phyloP scores from a whole-genome alignment of 2,329 filamentous ascomycete species.

The Microsporum ferrugineum region DNA sequence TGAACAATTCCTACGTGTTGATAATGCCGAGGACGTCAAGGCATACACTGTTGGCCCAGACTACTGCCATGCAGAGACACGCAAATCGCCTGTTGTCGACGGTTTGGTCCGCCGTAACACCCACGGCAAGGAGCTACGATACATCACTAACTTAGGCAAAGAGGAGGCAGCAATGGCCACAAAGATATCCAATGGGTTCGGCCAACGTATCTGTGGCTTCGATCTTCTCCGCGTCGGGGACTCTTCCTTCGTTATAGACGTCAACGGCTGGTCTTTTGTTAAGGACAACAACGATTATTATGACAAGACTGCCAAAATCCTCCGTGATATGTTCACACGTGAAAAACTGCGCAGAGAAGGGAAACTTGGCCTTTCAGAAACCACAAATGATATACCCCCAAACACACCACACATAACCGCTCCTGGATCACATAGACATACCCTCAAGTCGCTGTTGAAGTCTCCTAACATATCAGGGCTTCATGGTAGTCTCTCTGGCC shows the following conservation, averaged over 20 bases:
- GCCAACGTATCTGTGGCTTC: conserved; percentile 90
- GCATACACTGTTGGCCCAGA: conserved; percentile 89
- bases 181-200: conserved; percentile 83
- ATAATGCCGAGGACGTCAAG: conserved; percentile 97
- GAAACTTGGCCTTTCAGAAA: conserved; percentile 24
- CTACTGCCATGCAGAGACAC: conserved; percentile 92
- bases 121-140: conserved; percentile 91
- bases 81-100: conserved; percentile 94
- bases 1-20: conserved; percentile 91
- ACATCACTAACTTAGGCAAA: conserved; percentile 71
- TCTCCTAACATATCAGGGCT: conserved; percentile 54
- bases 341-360: conserved; percentile 47
- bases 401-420: conserved; percentile 27
- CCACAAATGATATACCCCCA: conserved; percentile 25
- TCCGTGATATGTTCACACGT: conserved; percentile 76
- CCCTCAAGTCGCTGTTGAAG: conserved; percentile 50
- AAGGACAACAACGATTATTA: conserved; percentile 99
- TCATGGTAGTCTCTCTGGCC: conserved; percentile 23
- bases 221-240: conserved; percentile 79
- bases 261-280: conserved; percentile 99
- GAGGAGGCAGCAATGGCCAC: conserved; percentile 78
- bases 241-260: conserved; percentile 94
- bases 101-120: conserved; percentile 92
- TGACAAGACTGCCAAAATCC: conserved; percentile 73
- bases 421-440: conserved; percentile 35